A percentile compares a stretch with the other conserved stretches of the same genome.
Evolutionary conservation across 257 asterid genomes (phyloP).

Genomic region (Mentha longifolia): DNA sequence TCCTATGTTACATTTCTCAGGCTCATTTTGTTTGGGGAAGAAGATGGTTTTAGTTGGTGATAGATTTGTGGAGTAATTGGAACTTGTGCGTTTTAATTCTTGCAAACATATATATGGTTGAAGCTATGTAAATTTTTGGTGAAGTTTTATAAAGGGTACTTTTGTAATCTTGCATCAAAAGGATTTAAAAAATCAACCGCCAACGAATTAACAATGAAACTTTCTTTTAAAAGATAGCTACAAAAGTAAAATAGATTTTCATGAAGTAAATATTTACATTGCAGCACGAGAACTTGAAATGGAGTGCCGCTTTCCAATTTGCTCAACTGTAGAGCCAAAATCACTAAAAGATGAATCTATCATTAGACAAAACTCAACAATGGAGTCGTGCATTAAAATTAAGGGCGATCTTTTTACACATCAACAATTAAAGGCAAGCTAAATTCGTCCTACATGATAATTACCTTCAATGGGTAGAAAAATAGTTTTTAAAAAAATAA

Average conservation of each 20-base stretch:
- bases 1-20: background rate
- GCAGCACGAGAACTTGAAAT: background rate
- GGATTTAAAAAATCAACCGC: too few relatives aligned
- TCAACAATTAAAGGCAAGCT: conserved; percentile 46
- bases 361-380: conserved; percentile 26
- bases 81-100: too few relatives aligned
- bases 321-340: background rate
- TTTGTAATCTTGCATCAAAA: too few relatives aligned
- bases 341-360: background rate
- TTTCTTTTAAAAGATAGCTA: too few relatives aligned
- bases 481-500: background rate
- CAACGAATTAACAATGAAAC: too few relatives aligned
- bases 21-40: background rate
- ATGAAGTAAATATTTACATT: background rate
- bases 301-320: background rate
- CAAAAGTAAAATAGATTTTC: too few relatives aligned
- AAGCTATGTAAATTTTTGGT: too few relatives aligned
- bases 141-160: too few relatives aligned
- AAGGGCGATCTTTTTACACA: conserved; percentile 44
- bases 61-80: background rate
- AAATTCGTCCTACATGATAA: conserved; percentile 55
- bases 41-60: background rate
- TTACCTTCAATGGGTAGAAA: conserved; percentile 32
- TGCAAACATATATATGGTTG: too few relatives aligned
- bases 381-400: conserved; percentile 21